These are phyloP conservation scores for Melanomma pulvis-pyrius DNA, from an alignment of 495 filamentous ascomycete genomes.

Conservation along the genomic window DNA sequence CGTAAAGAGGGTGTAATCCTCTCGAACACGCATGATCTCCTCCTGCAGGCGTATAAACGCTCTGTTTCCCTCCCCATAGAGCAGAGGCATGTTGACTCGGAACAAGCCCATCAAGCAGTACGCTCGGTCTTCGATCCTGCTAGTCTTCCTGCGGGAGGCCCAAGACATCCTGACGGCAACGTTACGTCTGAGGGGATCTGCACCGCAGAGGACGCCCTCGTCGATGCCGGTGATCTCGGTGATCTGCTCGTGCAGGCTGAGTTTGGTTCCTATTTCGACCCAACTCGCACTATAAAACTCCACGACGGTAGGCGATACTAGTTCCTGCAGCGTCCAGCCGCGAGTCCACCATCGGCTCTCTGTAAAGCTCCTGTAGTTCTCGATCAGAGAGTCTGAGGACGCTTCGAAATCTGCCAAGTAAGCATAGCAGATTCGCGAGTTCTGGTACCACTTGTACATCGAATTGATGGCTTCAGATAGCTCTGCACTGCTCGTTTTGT, in stretches of 20 bases:
- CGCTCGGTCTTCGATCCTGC: constrained; percentile 27
- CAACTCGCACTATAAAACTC: constrained; percentile 6
- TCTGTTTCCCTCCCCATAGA: constrained; percentile 19
- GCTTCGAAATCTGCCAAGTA: constrained; percentile 7
- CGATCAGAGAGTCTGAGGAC: background rate
- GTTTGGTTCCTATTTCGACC: constrained; percentile 1
- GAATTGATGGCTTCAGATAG: constrained; percentile 26
- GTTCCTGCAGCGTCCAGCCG: constrained; percentile 30
- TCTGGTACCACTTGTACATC: constrained; percentile 29
- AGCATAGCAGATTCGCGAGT: constrained; percentile 10
- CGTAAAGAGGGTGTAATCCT: constrained; percentile 18
- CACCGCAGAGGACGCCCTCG: background rate
- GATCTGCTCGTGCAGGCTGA: background rate
- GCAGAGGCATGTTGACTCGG: constrained; percentile 17
- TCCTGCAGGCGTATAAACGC: constrained; percentile 27
- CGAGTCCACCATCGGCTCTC: constrained; percentile 23
- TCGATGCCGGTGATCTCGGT: constrained; percentile 12
- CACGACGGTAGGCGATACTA: constrained; percentile 8
- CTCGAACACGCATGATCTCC: constrained; percentile 16
- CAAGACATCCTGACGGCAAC: constrained; percentile 34
- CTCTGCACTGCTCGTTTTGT: constrained; percentile 33
- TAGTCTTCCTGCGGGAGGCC: constrained; percentile 36
- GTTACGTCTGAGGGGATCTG: background rate
- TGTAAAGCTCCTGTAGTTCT: constrained; percentile 18
- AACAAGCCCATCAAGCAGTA: constrained; percentile 33